Base-by-base conservation (phyloP, 495 filamentous ascomycete species). In the Tuber melanosporum region DNA sequence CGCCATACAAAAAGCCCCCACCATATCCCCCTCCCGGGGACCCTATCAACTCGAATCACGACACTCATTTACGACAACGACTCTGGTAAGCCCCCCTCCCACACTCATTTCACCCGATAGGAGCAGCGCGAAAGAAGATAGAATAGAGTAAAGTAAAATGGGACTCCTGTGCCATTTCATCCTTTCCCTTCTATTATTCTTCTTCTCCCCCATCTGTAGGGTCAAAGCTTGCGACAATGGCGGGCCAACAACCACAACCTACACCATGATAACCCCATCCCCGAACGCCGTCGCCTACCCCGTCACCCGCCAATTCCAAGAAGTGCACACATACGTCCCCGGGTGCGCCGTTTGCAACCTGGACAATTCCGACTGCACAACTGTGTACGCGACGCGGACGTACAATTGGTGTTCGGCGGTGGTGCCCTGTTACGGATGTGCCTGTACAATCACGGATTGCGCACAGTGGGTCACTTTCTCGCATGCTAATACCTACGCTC, bases 261-360 rank as follows among this genome's bases (percentile, higher is more conserved):
- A 79, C 49, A 41, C 77, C 15, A 66, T 78, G 19, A 78, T 79
- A 66, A 79, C 77, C 1, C 77, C 77, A 22, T 79, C 77, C 20
- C 77, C 77, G 26, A 44, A 73, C 41, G 71, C 75, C 19, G 1
- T 15, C 39, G 75, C 77, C 26, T 71, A 46, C 72, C 71, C 77
- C 19, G 66, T 79, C 62, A 79, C 77, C 32, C 5, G n/a, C 0
- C 76, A 74, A 26, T 76, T 76, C 62, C 77, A 79, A 42, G 19
- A 71, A 12, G 20, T 79, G 20, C 73, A 76, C 39, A 74, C 76
- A 42, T 73, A 71, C 57, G 14, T 78, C 76, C 77, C 77, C 12
- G 75, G 78, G 15, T 79, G 78, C 43, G 77, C 76, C 5, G 47
- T 79, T 57, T 79, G 77, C 77, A 79, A 79, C 62, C 46, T 76